Conservation (phyloP, 2,329 filamentous ascomycete species). For the Ophiostoma tasmaniense region DNA sequence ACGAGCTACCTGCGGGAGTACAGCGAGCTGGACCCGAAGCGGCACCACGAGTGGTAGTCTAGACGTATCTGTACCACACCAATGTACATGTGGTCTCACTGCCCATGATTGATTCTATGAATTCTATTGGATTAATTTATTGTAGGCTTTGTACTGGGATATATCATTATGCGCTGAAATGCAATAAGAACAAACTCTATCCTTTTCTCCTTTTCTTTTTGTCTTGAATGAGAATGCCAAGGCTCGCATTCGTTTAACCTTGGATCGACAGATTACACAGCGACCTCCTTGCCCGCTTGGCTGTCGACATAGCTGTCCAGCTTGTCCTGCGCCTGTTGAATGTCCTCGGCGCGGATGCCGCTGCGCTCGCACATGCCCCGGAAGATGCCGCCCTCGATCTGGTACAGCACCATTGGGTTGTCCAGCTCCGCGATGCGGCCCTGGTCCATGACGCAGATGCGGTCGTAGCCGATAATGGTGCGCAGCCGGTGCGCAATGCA, state of each 20-base stretch:
- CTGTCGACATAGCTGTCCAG: constrained; percentile 20
- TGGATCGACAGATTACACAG: background rate
- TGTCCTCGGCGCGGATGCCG: constrained; percentile 57
- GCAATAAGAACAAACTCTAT: background rate
- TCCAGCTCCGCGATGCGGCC: constrained; percentile 83
- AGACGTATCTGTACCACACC: background rate
- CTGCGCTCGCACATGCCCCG: constrained; percentile 82
- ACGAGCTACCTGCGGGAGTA: constrained; percentile 12
- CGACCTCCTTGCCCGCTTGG: background rate
- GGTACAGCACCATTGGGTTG: constrained; percentile 64
- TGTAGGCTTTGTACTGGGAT: background rate
- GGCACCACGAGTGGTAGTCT: constrained; percentile 6
- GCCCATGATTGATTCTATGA: background rate
- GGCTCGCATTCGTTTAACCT: background rate
- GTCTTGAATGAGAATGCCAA: background rate
- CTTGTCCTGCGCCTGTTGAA: constrained; percentile 32
- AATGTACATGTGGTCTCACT: background rate
- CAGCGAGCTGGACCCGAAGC: constrained; percentile 3
- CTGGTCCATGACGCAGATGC: constrained; percentile 93
- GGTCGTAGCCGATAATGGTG: constrained; percentile 89
- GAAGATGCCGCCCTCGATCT: constrained; percentile 64
- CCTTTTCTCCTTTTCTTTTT: background rate
- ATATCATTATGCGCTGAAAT: background rate
- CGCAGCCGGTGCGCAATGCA: constrained; percentile 89
- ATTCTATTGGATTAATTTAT: background rate